These are phyloP conservation scores for Blastobotrys serpentis DNA, from an alignment of 1,139 yeast species.

Conservation along the genomic window DNA sequence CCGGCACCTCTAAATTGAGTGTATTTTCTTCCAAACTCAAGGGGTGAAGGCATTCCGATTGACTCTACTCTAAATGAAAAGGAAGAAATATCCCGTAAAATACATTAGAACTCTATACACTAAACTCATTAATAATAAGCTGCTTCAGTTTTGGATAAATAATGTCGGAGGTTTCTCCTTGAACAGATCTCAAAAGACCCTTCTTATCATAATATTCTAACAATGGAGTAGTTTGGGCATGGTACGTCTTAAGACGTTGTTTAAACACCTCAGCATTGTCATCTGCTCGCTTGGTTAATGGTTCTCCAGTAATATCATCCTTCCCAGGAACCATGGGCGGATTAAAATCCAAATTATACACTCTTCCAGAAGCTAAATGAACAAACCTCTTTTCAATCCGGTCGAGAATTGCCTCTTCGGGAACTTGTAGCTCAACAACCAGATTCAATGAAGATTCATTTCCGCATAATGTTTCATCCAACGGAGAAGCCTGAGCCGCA, in stretches of 20 bases:
- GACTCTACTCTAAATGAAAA: too few species aligned
- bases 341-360: constrained; percentile 79
- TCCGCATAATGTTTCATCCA: constrained; percentile 49
- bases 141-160: constrained; percentile 66
- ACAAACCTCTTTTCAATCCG: constrained; percentile 86
- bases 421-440: constrained; percentile 83
- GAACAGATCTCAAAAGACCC: constrained; percentile 56
- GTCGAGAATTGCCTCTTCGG: constrained; percentile 70
- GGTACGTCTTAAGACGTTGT: constrained; percentile 63
- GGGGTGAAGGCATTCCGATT: too few species aligned
- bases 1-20: too few species aligned
- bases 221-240: constrained; percentile 59
- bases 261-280: constrained; percentile 73
- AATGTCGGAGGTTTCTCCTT: constrained; percentile 80
- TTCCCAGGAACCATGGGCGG: constrained; percentile 81
- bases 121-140: constrained; percentile 19
- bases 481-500: constrained; percentile 60
- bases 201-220: constrained; percentile 55
- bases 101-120: constrained; percentile 4
- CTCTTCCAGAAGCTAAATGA: constrained; percentile 79
- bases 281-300: constrained; percentile 72
- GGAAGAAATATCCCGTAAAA: too few species aligned
- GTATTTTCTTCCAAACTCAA: too few species aligned
- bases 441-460: constrained; percentile 53
- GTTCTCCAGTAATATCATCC: constrained; percentile 90